Conservation (phyloP, 2,329 filamentous ascomycete species). For the Knufia fluminis region DNA sequence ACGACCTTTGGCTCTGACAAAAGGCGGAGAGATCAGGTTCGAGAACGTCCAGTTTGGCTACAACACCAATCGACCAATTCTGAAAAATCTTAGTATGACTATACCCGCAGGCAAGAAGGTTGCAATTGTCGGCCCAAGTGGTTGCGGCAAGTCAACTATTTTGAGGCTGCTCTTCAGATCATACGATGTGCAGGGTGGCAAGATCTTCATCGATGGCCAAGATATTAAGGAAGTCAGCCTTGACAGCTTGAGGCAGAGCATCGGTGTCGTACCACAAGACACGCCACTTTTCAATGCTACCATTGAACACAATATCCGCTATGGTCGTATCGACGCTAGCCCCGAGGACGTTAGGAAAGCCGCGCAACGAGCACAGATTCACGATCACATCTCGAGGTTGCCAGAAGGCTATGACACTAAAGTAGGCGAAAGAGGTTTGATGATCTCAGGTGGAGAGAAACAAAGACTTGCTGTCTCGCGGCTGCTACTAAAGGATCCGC, state of each 20-base stretch:
- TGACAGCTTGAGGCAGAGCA: constrained; percentile 72
- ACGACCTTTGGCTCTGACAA: constrained; percentile 59
- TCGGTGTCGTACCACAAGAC: constrained; percentile 94
- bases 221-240: constrained; percentile 76
- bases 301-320: constrained; percentile 90
- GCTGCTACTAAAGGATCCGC: constrained; percentile 73
- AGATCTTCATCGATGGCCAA: constrained; percentile 86
- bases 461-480: constrained; percentile 82
- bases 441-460: constrained; percentile 81
- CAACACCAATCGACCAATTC: constrained; percentile 72
- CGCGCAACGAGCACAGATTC: constrained; percentile 72
- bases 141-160: constrained; percentile 93
- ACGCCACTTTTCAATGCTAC: constrained; percentile 96
- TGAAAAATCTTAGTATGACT: constrained; percentile 73
- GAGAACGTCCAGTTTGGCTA: constrained; percentile 95
- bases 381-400: constrained; percentile 68
- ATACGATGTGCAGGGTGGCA: constrained; percentile 78
- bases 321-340: constrained; percentile 71
- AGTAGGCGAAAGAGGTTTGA: constrained; percentile 76
- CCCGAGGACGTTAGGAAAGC: constrained; percentile 65
- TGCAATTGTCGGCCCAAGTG: constrained; percentile 87
- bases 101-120: constrained; percentile 96
- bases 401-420: constrained; percentile 79
- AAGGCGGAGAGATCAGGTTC: constrained; percentile 83
- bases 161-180: constrained; percentile 85